Evolutionary conservation across 2,329 filamentous ascomycete genomes (phyloP).

Genomic region (Talaromyces islandicus): DNA sequence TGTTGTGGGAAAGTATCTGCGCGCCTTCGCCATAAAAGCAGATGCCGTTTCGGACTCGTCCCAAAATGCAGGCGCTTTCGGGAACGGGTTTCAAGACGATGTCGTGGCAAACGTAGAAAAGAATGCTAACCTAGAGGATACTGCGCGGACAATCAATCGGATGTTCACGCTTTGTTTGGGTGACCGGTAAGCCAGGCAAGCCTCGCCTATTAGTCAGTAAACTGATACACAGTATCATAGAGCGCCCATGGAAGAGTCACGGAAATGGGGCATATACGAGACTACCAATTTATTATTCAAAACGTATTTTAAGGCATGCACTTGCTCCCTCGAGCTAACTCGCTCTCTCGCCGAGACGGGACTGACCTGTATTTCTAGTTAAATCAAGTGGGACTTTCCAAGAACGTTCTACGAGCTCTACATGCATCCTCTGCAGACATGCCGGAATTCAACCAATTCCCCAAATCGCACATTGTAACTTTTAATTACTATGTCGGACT

Average conservation of each 20-base stretch:
- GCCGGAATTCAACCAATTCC: constrained; percentile 71
- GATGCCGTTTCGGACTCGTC: constrained; percentile 58
- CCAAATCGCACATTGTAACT: constrained; percentile 84
- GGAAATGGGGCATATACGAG: constrained; percentile 98
- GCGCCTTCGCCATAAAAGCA: constrained; percentile 83
- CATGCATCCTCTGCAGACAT: constrained; percentile 73
- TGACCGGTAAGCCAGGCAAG: constrained; percentile 61
- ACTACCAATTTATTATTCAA: constrained; percentile 95
- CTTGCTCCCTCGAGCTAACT: neutral
- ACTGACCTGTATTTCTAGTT: constrained; percentile 41
- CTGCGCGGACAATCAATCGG: constrained; percentile 80
- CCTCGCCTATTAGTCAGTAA: neutral
- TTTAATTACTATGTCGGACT: constrained; percentile 97
- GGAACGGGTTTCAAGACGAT: constrained; percentile 66
- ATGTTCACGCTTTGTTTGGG: constrained; percentile 87
- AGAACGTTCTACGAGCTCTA: constrained; percentile 81
- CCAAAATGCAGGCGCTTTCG: constrained; percentile 43
- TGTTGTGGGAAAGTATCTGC: constrained; percentile 75
- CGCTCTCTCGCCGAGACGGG: neutral
- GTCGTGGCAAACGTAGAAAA: constrained; percentile 69
- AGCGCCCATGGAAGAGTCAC: constrained; percentile 76
- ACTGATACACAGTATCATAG: constrained; percentile 37
- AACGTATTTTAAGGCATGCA: constrained; percentile 77
- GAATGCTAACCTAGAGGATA: constrained; percentile 83
- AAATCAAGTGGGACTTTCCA: constrained; percentile 80